phyloP scores from a whole-genome alignment of 2,329 filamentous ascomycete species.

The Penicillium sclerotigenum region DNA sequence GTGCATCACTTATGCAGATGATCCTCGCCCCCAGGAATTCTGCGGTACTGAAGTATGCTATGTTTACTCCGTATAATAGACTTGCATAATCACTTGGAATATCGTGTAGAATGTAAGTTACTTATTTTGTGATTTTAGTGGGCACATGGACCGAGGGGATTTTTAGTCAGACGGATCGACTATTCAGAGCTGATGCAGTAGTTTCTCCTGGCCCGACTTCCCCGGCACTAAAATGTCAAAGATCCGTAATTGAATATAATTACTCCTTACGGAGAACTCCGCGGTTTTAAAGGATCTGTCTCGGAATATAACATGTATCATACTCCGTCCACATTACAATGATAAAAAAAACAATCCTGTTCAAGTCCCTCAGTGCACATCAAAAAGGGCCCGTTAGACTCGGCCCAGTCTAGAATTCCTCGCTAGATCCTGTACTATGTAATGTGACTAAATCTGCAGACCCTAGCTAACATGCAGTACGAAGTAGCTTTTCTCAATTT shows the following conservation, averaged over 20 bases:
- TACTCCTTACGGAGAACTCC: background rate
- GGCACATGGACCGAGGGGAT: background rate
- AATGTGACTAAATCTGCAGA: background rate
- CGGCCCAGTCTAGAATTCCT: background rate
- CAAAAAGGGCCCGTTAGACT: background rate
- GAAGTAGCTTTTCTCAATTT: background rate
- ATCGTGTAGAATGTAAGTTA: too few relatives aligned
- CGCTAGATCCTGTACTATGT: background rate
- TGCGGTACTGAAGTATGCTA: background rate
- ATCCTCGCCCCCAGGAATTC: background rate
- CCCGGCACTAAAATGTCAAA: background rate
- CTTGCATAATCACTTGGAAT: background rate
- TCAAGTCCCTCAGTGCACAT: background rate
- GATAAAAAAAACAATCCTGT: background rate
- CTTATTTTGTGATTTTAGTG: too few relatives aligned
- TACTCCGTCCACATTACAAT: background rate
- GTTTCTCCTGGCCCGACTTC: conserved; percentile 2
- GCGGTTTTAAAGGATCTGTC: background rate
- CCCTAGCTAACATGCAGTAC: background rate
- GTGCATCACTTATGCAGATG: background rate
- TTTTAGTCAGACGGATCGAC: background rate
- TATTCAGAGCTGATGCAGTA: background rate
- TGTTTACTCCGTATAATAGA: background rate
- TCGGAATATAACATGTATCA: background rate
- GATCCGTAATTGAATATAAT: background rate